Base-by-base conservation (phyloP, 108 stramenopile genomes). In the Pseudonitzschia multiseries region DNA sequence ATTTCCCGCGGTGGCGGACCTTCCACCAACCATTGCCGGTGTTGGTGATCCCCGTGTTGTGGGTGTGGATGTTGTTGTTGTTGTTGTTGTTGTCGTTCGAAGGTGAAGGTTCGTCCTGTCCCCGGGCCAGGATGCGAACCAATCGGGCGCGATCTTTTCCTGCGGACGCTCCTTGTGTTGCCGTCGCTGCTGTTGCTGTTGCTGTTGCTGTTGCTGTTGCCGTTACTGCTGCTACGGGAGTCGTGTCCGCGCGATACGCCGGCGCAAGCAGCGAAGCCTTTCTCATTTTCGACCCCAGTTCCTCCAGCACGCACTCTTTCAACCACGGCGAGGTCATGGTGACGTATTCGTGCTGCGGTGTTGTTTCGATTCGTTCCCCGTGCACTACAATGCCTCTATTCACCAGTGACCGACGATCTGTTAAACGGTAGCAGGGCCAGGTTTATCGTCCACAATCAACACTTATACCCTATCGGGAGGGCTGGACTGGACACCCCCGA, bases 301-400 rank as follows among this genome's bases (percentile, higher is more conserved):
- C 60, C 21, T 70, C 56, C 29, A 70, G n/a, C 3, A 70, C 31
- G 57, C 20, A 70, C 40, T 70, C 54, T 56, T 32, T 57, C 56
- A 70, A 57, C 69, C 69, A 70, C n/a, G 69, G 56, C 8, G 69
- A 62, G 15, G 61, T 17, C 61, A 62, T 62, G 36, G 36, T 6
- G 36, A 36, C n/a, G n/a, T n/a, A 36, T 6, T 6, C 2, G 6
- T 33, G 14, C 9, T 59, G 14, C 17, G 46, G 13, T 48, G 46
- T 48, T 14, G 46, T 48, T 42, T 10, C 36, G 36, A 36, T 36
- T 36, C 36, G 4, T 36, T 36, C 4, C n/a, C n/a, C n/a, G n/a
- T n/a, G n/a, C n/a, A n/a, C n/a, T n/a, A n/a, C n/a, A n/a, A n/a
- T n/a, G n/a, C n/a, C n/a, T n/a, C n/a, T n/a, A n/a, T n/a, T n/a